Base-by-base conservation (phyloP, 169 alveolate species). In the Amoebophrya sp. region DNA sequence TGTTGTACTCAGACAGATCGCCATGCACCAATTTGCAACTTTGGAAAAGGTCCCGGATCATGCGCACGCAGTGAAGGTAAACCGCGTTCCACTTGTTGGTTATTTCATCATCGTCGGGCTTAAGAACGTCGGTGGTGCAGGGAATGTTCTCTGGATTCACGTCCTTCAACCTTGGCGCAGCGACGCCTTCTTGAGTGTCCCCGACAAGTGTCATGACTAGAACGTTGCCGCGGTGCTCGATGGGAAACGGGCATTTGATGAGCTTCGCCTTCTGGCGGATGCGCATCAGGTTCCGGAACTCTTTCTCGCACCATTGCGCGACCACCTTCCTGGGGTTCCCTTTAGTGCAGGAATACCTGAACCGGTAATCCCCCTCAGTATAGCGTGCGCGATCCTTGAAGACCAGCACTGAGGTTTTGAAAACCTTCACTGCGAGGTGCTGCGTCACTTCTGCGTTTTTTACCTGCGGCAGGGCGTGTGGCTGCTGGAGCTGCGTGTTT, bases 301-400 rank as follows among this genome's bases (percentile, higher is more conserved):
- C 99, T 95, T 99, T 99, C 96, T 98, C 99, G 39, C 99, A 99
- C 99, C 99, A 99, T 92, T 97, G 98, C 66, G 97, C 96, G 0
- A 98, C 99, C 99, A 98, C 98, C 95, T 98, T 98, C 91, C 99
- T 95, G 35, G 99, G 99, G 92, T 99, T 99, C 83, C 98, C 83
- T 94, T 95, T 47, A 7, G 66, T 12, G 39, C 95, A 2, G 38
- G 99, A 99, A 91, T 97, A 95, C 94, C 99, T 96, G 94, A 98
- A 99, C 92, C 99, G 95, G 94, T 97, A 98, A 93, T 99, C 99
- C 39, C 99, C 99, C 89, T 97, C 98, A 18, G 98, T 98, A 94
- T 99, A 99, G 95, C 97, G 96, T 66, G 99, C 98, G 91, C 99
- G 96, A 94, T 99, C 99, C 94, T 98, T 98, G 94, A 99, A 99